Evolutionary conservation across 1,284 basidiomycete genomes (phyloP).

Genomic region (Microbotryomycetes sp.): DNA sequence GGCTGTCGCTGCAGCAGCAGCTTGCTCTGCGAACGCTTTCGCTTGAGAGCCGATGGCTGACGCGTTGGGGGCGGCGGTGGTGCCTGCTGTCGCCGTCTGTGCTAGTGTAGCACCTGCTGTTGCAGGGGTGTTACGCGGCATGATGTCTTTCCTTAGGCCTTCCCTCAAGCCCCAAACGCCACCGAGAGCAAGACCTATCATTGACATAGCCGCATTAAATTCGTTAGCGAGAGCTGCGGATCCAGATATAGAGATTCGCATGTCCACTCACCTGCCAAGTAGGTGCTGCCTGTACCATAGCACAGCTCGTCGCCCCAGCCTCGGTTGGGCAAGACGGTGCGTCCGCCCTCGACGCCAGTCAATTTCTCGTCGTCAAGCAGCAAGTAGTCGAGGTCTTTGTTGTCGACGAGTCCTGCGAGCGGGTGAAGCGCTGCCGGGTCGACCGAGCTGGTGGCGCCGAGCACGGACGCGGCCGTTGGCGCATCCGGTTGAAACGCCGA

Average conservation of each 20-base stretch:
- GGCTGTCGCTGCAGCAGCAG: slow-evolving; percentile 18
- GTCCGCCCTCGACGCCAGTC: slow-evolving; percentile 72
- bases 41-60: slow-evolving; percentile 27
- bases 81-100: slow-evolving; percentile 11
- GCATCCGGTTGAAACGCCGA: slow-evolving; percentile 49
- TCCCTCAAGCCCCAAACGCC: slow-evolving; percentile 94
- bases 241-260: too few relatives aligned
- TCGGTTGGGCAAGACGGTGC: slow-evolving; percentile 79
- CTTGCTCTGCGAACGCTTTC: slow-evolving; percentile 19
- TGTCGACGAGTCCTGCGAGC: slow-evolving; percentile 65
- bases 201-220: neutral
- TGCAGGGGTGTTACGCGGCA: slow-evolving; percentile 2
- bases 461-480: slow-evolving; percentile 71
- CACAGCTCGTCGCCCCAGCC: slow-evolving; percentile 99
- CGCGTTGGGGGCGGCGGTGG: slow-evolving; percentile 21
- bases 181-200: slow-evolving; percentile 78
- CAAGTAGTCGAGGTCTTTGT: slow-evolving; percentile 74
- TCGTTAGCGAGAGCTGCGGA: slow-evolving; percentile 36
- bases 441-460: slow-evolving; percentile 59
- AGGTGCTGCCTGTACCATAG: slow-evolving; percentile 98
- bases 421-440: slow-evolving; percentile 87
- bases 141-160: slow-evolving; percentile 59
- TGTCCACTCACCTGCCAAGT: slow-evolving; percentile 87
- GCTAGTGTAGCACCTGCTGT: slow-evolving; percentile 16
- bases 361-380: slow-evolving; percentile 89